Conservation (phyloP, 306 rosid species). For the Phaseolus lunatus region DNA sequence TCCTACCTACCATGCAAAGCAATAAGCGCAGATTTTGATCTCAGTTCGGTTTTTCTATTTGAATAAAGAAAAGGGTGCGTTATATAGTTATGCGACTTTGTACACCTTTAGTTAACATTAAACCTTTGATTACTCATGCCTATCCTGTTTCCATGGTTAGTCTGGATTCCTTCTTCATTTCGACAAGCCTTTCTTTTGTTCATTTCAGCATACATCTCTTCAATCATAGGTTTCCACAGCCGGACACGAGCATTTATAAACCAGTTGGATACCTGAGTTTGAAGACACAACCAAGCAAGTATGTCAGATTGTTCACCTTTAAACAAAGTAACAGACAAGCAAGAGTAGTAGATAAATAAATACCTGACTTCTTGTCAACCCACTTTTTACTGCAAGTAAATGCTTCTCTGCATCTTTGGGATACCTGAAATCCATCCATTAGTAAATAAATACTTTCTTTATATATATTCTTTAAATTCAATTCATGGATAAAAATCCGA, state of each 20-base stretch:
- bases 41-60: conserved; percentile 24
- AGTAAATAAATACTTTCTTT: too few relatives aligned
- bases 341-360: conserved; percentile 25
- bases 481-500: background rate
- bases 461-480: background rate
- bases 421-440: conserved; percentile 64
- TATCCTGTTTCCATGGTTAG: conserved; percentile 45
- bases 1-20: conserved; percentile 20
- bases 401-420: conserved; percentile 95
- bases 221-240: conserved; percentile 92
- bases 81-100: conserved; percentile 12
- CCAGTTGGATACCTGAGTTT: conserved; percentile 80
- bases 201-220: conserved; percentile 87
- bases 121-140: conserved; percentile 50
- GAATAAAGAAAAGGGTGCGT: background rate
- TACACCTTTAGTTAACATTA: conserved; percentile 45
- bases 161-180: conserved; percentile 44
- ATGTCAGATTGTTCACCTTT: conserved; percentile 2
- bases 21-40: conserved; percentile 6
- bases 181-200: conserved; percentile 60
- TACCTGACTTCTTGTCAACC: conserved; percentile 88
- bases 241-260: conserved; percentile 89
- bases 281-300: background rate
- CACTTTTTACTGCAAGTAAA: conserved; percentile 84
- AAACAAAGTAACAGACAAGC: background rate